A percentile compares a stretch with the other conserved stretches of the same genome.
phyloP scores from a whole-genome alignment of 2,329 filamentous ascomycete species.

The Fusarium pseudocircinatum region DNA sequence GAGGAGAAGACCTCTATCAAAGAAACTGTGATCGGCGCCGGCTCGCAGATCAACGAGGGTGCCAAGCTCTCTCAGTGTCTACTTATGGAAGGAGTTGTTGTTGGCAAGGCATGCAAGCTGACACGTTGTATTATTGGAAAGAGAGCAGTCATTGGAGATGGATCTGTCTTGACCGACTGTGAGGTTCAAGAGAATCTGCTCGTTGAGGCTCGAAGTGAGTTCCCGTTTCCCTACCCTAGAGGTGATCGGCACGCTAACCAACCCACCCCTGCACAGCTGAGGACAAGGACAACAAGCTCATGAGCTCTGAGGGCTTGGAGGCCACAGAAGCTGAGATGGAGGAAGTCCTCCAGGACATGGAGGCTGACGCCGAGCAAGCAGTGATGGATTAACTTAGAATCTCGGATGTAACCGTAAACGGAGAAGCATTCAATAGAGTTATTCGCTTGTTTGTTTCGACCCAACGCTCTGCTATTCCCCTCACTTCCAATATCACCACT shows the following conservation, averaged over 20 bases:
- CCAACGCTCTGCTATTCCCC: neutral
- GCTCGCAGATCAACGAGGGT: constrained; percentile 87
- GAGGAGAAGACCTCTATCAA: constrained; percentile 93
- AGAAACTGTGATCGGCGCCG: constrained; percentile 86
- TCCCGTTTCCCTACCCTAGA: constrained; percentile 29
- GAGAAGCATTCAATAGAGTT: constrained; percentile 15
- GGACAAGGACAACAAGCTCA: constrained; percentile 73
- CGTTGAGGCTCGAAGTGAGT: constrained; percentile 79
- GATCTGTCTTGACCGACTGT: constrained; percentile 83
- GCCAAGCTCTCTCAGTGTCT: constrained; percentile 87
- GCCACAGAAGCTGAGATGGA: constrained; percentile 71
- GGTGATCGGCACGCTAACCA: constrained; percentile 15
- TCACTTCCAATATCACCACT: neutral
- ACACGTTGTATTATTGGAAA: constrained; percentile 89
- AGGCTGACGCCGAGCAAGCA: constrained; percentile 47
- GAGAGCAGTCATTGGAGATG: constrained; percentile 83
- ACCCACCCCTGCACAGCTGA: constrained; percentile 58
- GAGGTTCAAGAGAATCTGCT: constrained; percentile 92
- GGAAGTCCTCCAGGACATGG: constrained; percentile 58
- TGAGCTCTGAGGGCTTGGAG: constrained; percentile 73
- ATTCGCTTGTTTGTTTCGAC: neutral
- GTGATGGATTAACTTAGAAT: constrained; percentile 33
- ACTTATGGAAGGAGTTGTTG: constrained; percentile 89
- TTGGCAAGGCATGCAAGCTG: constrained; percentile 85
- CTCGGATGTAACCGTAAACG: constrained; percentile 4